Base-by-base conservation (phyloP, 495 filamentous ascomycete genomes). In the Penicillium flavigenum region DNA sequence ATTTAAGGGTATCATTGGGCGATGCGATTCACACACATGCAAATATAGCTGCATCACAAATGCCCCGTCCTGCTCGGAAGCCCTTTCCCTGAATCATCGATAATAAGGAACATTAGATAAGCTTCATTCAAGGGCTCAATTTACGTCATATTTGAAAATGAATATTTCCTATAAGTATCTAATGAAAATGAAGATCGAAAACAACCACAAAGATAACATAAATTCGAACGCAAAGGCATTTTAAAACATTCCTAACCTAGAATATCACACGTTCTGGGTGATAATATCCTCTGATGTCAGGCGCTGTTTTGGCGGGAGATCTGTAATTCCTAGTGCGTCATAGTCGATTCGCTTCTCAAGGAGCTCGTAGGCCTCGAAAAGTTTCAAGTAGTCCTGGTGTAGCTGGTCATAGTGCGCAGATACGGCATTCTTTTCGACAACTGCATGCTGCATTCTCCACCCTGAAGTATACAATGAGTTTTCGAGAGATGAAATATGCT, bases 331-430 rank as follows among this genome's bases (percentile, higher is more conserved):
- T 14, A 45, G 10, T 45, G 20, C 42, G 9, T 20, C 14, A 45
- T 45, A 45, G 9, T 45, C 11, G 42, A 45, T 26, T 10, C 20
- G 42, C 42, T 45, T 45, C 42, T 45, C 42, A 20, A 45, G 42
- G 42, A 10, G 42, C 42, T 45, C 42, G 9, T 45, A 45, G 42
- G 42, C 20, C 24, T 45, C 42, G 42, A 45, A 45, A 45, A 45
- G 42, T 45, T 45, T 45, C 20, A 45, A 24, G 5, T 45, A 45
- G 42, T 45, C 42, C 20, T 8, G 19, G 20, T 45, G 20, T 20
- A 45, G 42, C 17, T 45, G 20, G 42, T 45, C 42, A 14, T 45
- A 45, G 7, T 45, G 42, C 10, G 42, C 42, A 1, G 7, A 45
- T 45, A 45, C 20, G 42, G 42, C 42, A 45, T 45, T 45, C 20